phyloP scores from a whole-genome alignment of 805 yeast species.

The Suhomyces sp. region DNA sequence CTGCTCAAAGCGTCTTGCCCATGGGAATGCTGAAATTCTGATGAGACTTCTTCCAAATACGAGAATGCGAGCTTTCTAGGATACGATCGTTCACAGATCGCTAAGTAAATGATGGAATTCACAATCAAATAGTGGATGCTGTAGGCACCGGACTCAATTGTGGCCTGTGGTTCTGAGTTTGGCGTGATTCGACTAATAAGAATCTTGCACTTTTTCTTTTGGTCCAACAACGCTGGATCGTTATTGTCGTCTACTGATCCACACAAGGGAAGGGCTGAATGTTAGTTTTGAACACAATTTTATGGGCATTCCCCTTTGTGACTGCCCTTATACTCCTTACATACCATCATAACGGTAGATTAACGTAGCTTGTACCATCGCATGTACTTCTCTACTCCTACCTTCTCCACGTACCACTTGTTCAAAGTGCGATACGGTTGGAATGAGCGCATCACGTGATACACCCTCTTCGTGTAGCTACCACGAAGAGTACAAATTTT shows the following conservation, averaged over 20 bases:
- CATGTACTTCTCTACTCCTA: background rate
- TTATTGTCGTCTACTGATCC: constrained; percentile 83
- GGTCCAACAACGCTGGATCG: constrained; percentile 59
- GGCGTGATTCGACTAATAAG: constrained; percentile 73
- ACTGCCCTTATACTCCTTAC: constrained; percentile 8
- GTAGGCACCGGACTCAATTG: constrained; percentile 72
- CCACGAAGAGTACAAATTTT: background rate
- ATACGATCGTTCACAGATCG: constrained; percentile 72
- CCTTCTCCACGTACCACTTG: background rate
- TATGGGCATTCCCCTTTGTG: background rate
- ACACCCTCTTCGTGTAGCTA: background rate
- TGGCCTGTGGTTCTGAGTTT: constrained; percentile 78
- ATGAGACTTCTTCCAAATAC: constrained; percentile 75
- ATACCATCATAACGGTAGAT: constrained; percentile 64
- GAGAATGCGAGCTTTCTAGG: constrained; percentile 89
- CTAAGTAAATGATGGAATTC: constrained; percentile 69
- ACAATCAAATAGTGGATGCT: constrained; percentile 71
- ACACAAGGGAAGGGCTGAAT: constrained; percentile 75
- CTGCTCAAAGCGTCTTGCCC: constrained; percentile 62
- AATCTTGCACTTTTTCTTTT: constrained; percentile 80
- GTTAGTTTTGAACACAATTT: constrained; percentile 9
- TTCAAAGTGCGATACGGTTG: background rate
- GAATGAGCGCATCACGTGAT: background rate
- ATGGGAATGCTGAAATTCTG: constrained; percentile 78
- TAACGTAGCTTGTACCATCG: constrained; percentile 65